Base-by-base conservation (phyloP, 1,284 basidiomycete genomes). In the Cryptococcus sp. region DNA sequence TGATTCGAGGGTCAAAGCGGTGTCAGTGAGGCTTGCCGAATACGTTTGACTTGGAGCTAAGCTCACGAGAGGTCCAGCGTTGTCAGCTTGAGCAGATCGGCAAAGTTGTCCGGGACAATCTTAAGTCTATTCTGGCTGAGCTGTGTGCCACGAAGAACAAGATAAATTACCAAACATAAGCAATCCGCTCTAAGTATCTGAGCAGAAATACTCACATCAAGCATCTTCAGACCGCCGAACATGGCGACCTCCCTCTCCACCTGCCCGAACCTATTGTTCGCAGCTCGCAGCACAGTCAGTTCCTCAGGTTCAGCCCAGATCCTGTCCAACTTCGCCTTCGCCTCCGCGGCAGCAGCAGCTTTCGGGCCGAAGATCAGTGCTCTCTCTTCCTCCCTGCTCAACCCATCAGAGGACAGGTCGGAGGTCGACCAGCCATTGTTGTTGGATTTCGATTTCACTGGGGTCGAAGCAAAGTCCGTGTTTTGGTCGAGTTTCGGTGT, bases 221-320 rank as follows among this genome's bases (percentile, higher is more conserved):
- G 54, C 15, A 53, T 64, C 56, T 69, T 73, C 22, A 79, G 56
- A 3, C 72, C 75, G 1, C 76, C 78, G 65, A 79, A 75, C 52
- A 71, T 65, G 1, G 75, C 78, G 51, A 79, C 65, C 54, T 78
- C 75, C 20, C 61, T 51, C n/a, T 79, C 76, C 17, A 79, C 31
- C 42, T 57, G 57, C 39, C 51, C 60, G 19, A 79, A 57, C 50
- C 50, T 48, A 64, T 77, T 77, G 3, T 69, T 62, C 13, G 63
- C 60, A 11, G 73, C 74, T 49, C 62, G 67, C 50, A 78, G 67
- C 8, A 54, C 46, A 1, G 61, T 64, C 19, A 79, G 48, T 57
- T 79, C 78, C 57, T 75, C 77, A 38, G 73, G 71, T 59, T 79
- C 77, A 16, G 59, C 54, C 72, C 71, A 73, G 22, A 42, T 47